Conservation (phyloP, 2,329 filamentous ascomycete genomes). For the Pseudopithomyces chartarum region DNA sequence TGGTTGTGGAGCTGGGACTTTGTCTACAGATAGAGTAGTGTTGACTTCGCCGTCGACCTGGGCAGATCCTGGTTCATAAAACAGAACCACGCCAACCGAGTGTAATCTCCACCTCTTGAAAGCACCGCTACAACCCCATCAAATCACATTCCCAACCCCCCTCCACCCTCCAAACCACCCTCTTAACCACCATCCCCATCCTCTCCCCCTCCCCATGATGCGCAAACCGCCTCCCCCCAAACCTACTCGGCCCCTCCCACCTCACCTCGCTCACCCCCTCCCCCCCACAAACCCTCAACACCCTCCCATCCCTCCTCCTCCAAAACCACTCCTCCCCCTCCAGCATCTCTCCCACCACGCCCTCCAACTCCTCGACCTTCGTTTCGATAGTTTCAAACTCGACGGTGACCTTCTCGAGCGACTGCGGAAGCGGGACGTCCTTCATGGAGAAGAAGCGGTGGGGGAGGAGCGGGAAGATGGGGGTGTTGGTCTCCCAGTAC, state of each 20-base stretch:
- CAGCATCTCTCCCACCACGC: slow-evolving; percentile 11
- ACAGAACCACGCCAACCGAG: too few species aligned
- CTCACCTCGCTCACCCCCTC: slow-evolving; percentile 7
- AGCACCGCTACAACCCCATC: too few species aligned
- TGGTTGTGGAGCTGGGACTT: too few species aligned
- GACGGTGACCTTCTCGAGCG: slow-evolving; percentile 14
- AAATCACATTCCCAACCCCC: too few species aligned
- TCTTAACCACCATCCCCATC: slow-evolving; percentile 20
- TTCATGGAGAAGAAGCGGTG: slow-evolving; percentile 1
- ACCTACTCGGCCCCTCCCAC: slow-evolving; percentile 17
- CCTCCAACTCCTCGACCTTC: slow-evolving; percentile 21
- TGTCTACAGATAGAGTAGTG: too few species aligned
- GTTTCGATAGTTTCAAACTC: slow-evolving; percentile 22
- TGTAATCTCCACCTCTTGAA: too few species aligned
- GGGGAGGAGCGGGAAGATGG: slow-evolving; percentile 52
- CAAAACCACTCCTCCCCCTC: slow-evolving; percentile 5
- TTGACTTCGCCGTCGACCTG: too few species aligned
- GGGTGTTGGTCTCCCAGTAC: slow-evolving; percentile 95
- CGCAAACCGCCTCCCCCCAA: slow-evolving; percentile 4
- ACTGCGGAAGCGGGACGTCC: slow-evolving; percentile 11
- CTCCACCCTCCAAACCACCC: slow-evolving; percentile 7
- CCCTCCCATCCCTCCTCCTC: slow-evolving; percentile 12
- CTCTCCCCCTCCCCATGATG: slow-evolving; percentile 13
- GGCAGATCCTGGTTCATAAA: too few species aligned
- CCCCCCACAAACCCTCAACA: slow-evolving; percentile 1